phyloP scores from a whole-genome alignment of 192 early-diverging fungal species.

The Obelidium mucronatum region DNA sequence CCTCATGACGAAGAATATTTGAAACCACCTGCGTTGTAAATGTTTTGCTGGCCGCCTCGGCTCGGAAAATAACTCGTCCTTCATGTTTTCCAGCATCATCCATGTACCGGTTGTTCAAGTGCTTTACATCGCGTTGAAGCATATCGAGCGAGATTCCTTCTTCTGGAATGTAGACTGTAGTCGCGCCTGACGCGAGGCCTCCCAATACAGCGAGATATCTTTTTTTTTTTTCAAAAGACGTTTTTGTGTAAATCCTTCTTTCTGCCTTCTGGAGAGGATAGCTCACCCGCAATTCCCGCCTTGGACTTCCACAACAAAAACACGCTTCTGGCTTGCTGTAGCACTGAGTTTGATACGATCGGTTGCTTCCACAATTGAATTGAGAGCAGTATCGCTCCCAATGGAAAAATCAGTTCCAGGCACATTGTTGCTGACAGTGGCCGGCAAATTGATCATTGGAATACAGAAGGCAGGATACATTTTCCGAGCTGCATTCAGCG shows the following conservation, averaged over 20 bases:
- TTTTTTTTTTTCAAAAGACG: no score
- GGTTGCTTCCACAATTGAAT: slow-evolving; percentile 89
- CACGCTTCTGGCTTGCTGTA: slow-evolving; percentile 85
- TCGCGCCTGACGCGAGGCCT: slow-evolving; percentile 88
- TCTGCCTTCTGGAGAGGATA: not conserved
- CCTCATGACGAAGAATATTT: slow-evolving; percentile 88
- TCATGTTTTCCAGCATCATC: slow-evolving; percentile 71
- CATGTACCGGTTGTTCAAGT: slow-evolving; percentile 76
- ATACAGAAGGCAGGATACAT: slow-evolving; percentile 94
- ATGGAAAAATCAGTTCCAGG: slow-evolving; percentile 95
- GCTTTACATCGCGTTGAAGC: slow-evolving; percentile 85
- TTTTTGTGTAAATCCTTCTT: not conserved
- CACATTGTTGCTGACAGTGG: slow-evolving; percentile 97
- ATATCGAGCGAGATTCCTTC: slow-evolving; percentile 80
- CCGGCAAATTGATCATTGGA: slow-evolving; percentile 93
- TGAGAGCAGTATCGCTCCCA: slow-evolving; percentile 94
- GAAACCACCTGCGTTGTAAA: slow-evolving; percentile 92
- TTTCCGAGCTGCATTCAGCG: slow-evolving; percentile 72
- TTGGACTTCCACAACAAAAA: slow-evolving; percentile 97
- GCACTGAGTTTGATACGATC: slow-evolving; percentile 95
- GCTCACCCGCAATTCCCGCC: slow-evolving; percentile 90
- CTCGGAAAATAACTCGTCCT: slow-evolving; percentile 86
- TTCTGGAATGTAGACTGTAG: slow-evolving; percentile 93
- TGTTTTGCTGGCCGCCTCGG: slow-evolving; percentile 68
- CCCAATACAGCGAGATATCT: slow-evolving; percentile 84